Evolutionary conservation across 164 flowering plant genomes (phyloP).

Genomic region (Vitis rotundifolia): DNA sequence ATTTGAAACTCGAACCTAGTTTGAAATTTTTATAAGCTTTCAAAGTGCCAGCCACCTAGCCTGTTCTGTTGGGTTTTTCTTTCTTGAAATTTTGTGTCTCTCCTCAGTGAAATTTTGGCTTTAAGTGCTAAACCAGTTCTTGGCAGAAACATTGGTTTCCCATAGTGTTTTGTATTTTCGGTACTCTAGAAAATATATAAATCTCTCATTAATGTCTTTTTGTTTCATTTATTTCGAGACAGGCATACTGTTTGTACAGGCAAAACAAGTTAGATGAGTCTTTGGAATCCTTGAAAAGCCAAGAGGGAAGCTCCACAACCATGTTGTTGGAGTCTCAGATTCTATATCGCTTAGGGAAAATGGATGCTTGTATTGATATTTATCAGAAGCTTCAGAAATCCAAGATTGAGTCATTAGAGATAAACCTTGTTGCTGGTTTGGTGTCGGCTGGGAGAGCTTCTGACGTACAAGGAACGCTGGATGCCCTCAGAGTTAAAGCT

Average conservation of each 20-base stretch:
- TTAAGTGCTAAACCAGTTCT: too few species aligned
- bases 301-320: slow-evolving; percentile 48
- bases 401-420: slow-evolving; percentile 68
- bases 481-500: slow-evolving; percentile 64
- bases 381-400: slow-evolving; percentile 77
- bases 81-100: too few species aligned
- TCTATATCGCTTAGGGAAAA: slow-evolving; percentile 72
- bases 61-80: too few species aligned
- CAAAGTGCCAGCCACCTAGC: too few species aligned
- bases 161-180: neutral
- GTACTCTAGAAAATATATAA: neutral
- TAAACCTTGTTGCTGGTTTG: slow-evolving; percentile 76
- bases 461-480: slow-evolving; percentile 75
- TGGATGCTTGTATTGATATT: slow-evolving; percentile 72
- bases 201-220: neutral
- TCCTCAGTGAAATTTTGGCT: too few species aligned
- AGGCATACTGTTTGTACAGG: slow-evolving; percentile 96
- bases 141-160: too few species aligned
- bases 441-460: slow-evolving; percentile 78
- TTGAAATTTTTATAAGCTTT: too few species aligned
- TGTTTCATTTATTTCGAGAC: slow-evolving; percentile 8
- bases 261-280: slow-evolving; percentile 89
- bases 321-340: slow-evolving; percentile 87
- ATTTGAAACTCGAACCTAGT: too few species aligned
- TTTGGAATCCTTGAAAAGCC: slow-evolving; percentile 52